Evolutionary conservation across 1,284 basidiomycete species (phyloP).

Genomic region (Sanghuangporus sanghuang): DNA sequence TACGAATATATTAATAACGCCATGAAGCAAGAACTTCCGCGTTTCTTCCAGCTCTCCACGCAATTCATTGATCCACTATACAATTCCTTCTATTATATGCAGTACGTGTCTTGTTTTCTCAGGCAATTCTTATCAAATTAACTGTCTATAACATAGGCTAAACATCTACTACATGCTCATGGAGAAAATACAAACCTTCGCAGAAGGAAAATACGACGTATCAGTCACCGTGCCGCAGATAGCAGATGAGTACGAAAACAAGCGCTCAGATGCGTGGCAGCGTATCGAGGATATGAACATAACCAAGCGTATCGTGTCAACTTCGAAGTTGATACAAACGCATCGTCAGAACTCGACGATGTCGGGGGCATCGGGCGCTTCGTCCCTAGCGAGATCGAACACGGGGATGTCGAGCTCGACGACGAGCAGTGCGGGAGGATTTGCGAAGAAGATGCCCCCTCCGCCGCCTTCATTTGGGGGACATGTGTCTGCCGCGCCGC

Average conservation of each 20-base stretch:
- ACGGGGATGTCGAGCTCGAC: slow-evolving; percentile 30
- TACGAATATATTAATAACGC: slow-evolving; percentile 96
- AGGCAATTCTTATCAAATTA: slow-evolving; percentile 1
- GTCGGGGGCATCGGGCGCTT: background rate
- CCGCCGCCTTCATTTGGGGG: slow-evolving; percentile 34
- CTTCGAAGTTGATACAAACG: slow-evolving; percentile 29
- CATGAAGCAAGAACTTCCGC: slow-evolving; percentile 89
- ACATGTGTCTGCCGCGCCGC: slow-evolving; percentile 42
- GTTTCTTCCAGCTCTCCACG: slow-evolving; percentile 83
- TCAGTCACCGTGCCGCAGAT: slow-evolving; percentile 66
- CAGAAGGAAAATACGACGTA: slow-evolving; percentile 80
- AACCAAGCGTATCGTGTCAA: slow-evolving; percentile 77
- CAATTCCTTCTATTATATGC: slow-evolving; percentile 99
- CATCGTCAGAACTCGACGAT: slow-evolving; percentile 3
- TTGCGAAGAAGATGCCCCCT: slow-evolving; percentile 42
- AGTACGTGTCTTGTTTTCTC: slow-evolving; percentile 50
- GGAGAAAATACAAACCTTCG: slow-evolving; percentile 88
- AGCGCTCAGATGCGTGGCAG: slow-evolving; percentile 75
- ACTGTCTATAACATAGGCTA: slow-evolving; percentile 45
- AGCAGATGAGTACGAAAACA: slow-evolving; percentile 71
- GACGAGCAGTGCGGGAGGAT: slow-evolving; percentile 30
- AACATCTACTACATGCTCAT: slow-evolving; percentile 93
- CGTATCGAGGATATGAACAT: slow-evolving; percentile 73
- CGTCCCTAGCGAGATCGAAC: slow-evolving; percentile 40
- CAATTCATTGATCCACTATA: slow-evolving; percentile 95